Conservation (phyloP, 2,329 filamentous ascomycete genomes). For the Scedosporium boydii region DNA sequence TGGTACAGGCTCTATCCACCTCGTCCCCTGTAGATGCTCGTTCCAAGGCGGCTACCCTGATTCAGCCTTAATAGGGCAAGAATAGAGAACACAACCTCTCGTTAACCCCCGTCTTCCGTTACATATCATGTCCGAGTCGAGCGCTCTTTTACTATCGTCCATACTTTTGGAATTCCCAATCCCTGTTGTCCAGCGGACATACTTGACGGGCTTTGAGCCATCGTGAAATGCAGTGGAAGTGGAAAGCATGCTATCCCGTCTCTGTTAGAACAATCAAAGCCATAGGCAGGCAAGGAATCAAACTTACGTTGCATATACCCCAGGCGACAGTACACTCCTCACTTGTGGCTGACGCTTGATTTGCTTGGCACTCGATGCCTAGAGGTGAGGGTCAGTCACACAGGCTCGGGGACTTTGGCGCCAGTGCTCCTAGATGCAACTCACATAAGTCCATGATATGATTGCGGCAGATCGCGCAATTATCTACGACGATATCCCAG, state of each 20-base stretch:
- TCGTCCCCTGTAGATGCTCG: too few species aligned
- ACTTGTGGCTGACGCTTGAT: slow-evolving; percentile 92
- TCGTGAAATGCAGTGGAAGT: slow-evolving; percentile 98
- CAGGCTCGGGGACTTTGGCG: not conserved
- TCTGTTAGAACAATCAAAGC: slow-evolving; percentile 21
- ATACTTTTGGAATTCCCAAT: slow-evolving; percentile 99
- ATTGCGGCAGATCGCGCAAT: slow-evolving; percentile 98
- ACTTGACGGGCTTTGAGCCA: slow-evolving; percentile 99
- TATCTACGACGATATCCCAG: slow-evolving; percentile 99
- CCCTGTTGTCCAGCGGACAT: slow-evolving; percentile 91
- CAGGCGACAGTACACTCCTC: slow-evolving; percentile 98
- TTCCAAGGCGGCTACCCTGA: too few species aligned
- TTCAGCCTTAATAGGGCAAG: too few species aligned
- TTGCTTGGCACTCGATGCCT: slow-evolving; percentile 98
- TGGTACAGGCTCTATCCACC: too few species aligned
- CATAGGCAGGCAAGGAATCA: not conserved
- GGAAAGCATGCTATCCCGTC: slow-evolving; percentile 76
- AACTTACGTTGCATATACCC: slow-evolving; percentile 96
- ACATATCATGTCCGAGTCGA: not conserved
- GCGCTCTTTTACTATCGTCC: slow-evolving; percentile 42
- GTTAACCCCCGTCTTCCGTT: not conserved
- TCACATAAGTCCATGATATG: slow-evolving; percentile 98
- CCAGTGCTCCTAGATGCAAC: slow-evolving; percentile 18
- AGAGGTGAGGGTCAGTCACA: not conserved
- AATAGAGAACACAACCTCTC: not conserved